Evolutionary conservation across 1,284 basidiomycete species (phyloP).

Genomic region (Butyriboletus appendiculatus): DNA sequence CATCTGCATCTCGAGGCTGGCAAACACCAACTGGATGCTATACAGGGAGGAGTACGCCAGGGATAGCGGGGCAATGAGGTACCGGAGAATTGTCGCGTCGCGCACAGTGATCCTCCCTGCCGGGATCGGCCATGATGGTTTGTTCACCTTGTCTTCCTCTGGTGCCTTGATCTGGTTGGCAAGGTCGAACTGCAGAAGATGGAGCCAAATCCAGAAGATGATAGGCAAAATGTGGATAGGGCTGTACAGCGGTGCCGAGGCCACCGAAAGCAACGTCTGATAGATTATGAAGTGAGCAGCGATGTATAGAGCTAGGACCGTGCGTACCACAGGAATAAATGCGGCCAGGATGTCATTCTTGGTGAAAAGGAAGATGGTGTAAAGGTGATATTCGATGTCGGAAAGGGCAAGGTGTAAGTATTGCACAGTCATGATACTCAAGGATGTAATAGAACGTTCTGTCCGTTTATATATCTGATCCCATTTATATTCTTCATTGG

Average conservation of each 20-base stretch:
- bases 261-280: conserved; percentile 40
- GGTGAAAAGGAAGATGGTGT: conserved; percentile 43
- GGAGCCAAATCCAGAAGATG: conserved; percentile 45
- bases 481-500: conserved; percentile 13
- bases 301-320: not conserved
- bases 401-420: conserved; percentile 6
- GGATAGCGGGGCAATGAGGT: conserved; percentile 39
- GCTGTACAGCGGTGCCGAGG: conserved; percentile 33
- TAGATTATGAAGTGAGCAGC: conserved; percentile 4
- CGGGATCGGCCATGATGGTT: conserved; percentile 43
- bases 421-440: conserved; percentile 15
- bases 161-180: conserved; percentile 44
- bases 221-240: conserved; percentile 27
- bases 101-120: conserved; percentile 36
- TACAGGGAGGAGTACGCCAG: conserved; percentile 34
- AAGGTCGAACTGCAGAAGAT: conserved; percentile 44
- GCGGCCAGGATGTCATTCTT: conserved; percentile 43
- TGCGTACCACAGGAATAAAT: conserved; percentile 41
- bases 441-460: not conserved
- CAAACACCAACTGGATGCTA: conserved; percentile 30
- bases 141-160: conserved; percentile 44
- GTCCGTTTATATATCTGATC: not conserved
- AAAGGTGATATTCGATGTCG: conserved; percentile 24
- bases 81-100: conserved; percentile 38
- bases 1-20: conserved; percentile 35